Percentiles rank a stretch among this genome's conserved stretches.
Evolutionary conservation across 176 grass and related monocot species (phyloP).

Genomic region (Zoysia pacifica): DNA sequence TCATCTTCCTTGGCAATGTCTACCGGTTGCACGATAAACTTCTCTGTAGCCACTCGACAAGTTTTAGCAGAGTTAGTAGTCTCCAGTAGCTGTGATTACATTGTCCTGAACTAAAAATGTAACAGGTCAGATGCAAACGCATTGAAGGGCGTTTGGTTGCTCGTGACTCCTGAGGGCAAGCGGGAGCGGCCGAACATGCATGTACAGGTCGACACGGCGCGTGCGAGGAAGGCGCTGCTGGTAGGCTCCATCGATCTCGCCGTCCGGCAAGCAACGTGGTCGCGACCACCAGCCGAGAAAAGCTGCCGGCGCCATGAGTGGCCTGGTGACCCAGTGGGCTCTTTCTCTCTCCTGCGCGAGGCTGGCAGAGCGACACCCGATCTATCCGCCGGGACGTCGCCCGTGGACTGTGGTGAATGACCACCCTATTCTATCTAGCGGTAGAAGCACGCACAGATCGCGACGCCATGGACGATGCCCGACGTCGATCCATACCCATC

Average conservation of each 20-base stretch:
- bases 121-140: not conserved
- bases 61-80: not conserved
- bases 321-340: not conserved
- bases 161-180: not conserved
- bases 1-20: not conserved
- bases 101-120: not conserved
- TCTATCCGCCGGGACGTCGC: not conserved
- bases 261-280: conserved; percentile 32
- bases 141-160: not conserved
- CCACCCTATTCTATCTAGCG: not conserved
- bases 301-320: conserved; percentile 14
- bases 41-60: not conserved
- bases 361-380: not conserved
- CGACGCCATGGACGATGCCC: not conserved
- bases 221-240: not conserved
- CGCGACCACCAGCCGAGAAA: conserved; percentile 34
- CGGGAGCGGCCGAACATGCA: not conserved
- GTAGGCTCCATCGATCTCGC: not conserved
- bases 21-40: not conserved
- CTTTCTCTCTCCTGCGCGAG: not conserved
- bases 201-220: not conserved
- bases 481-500: no score
- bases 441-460: not conserved
- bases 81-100: not conserved
- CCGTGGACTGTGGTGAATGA: not conserved